Evolutionary conservation across 2,329 filamentous ascomycete genomes (phyloP), one percentile per base, ranked within the genome.

Genomic region (Fusarium nygamai): DNA sequence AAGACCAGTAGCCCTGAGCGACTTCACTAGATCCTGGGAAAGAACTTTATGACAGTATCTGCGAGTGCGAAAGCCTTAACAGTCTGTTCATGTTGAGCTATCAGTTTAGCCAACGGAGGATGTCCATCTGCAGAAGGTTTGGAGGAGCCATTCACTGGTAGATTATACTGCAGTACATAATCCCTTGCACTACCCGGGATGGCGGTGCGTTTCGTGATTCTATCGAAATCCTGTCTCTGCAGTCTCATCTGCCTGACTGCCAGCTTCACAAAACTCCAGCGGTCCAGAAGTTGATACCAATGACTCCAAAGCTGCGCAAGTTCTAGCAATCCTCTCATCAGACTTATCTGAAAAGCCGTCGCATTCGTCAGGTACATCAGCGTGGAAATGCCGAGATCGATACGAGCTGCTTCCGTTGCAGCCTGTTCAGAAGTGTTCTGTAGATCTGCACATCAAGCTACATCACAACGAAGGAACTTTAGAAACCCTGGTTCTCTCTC

Each of bases 111-210:
- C 2, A 27, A 9, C 17, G 31, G 8, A 14, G n/a, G 11, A 13
- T 24, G 12, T 3, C 8, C 3, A 10, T 9, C 20, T 14, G 20
- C 11, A 14, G 8, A 11, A 10, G 20, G 12, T 27, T 51, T 19
- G 8, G 16, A 24, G n/a, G 11, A 7, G 16, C 22, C 5, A 24
- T 34, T 14, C 5, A 34, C 17, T 13, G 5, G 16, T 34, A 34
- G 16, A 13, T 34, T 13, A 11, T 16, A 10, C 3, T 20, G 2
- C 3, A 4, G 12, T 11, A 12, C 4, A 20, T 36, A 3, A 6
- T 8, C 48, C 13, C 8, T 27, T 36, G 2, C n/a, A 17, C 17
- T 24, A n/a, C n/a, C 13, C 2, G 22, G 2, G 12, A 51, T 51
- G 31, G 14, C 17, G 6, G 24, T 27, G n/a, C n/a, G n/a, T 5